Evolutionary conservation across 768 basidiomycete species (phyloP).

Genomic region (Suillus tomentosus): DNA sequence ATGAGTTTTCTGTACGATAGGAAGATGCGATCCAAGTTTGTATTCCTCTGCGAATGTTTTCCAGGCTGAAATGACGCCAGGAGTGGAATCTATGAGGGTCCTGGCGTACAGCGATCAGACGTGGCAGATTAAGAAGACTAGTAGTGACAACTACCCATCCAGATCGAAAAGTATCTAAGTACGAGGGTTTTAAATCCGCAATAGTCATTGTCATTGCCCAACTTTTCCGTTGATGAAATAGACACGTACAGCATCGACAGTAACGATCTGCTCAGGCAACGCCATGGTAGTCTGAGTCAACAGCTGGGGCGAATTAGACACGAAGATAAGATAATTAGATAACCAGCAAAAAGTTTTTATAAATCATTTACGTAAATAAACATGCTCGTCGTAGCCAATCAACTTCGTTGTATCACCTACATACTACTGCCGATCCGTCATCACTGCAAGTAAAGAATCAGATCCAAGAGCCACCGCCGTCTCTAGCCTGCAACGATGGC

Average conservation of each 20-base stretch:
- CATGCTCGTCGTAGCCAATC: not conserved
- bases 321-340: constrained; percentile 4
- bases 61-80: constrained; percentile 82
- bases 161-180: constrained; percentile 66
- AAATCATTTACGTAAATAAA: not conserved
- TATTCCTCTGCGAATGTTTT: constrained; percentile 67
- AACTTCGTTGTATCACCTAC: constrained; percentile 1
- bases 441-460: constrained; percentile 1
- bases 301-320: too few relatives aligned
- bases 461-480: constrained; percentile 2
- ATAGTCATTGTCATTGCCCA: not conserved
- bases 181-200: constrained; percentile 15
- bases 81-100: constrained; percentile 81
- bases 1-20: constrained; percentile 63
- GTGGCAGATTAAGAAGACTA: not conserved
- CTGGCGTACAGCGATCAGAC: constrained; percentile 35
- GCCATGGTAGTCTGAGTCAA: not conserved
- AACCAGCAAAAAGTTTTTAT: not conserved
- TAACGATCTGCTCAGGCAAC: constrained; percentile 29
- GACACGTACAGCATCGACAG: constrained; percentile 54
- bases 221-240: not conserved
- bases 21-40: constrained; percentile 47
- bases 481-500: constrained; percentile 50
- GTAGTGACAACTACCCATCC: constrained; percentile 51
- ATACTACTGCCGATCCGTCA: constrained; percentile 2